Evolutionary conservation across 2,329 filamentous ascomycete species (phyloP).

Genomic region (Sclerotinia borealis): DNA sequence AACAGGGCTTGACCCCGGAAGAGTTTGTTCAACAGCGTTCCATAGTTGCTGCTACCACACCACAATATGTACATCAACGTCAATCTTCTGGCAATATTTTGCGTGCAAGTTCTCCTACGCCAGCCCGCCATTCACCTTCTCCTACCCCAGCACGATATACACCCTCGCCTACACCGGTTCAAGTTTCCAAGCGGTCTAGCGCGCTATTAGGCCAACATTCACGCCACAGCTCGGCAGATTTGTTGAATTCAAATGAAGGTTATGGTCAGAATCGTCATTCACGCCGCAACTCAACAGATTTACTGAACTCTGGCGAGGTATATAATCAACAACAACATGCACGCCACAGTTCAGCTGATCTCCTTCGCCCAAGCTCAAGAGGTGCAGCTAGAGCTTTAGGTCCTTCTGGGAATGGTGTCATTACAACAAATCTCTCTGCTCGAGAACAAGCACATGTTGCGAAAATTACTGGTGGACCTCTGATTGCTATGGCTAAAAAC

Average conservation of each 20-base stretch:
- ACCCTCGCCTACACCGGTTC: slow-evolving; percentile 37
- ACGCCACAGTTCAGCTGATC: slow-evolving; percentile 42
- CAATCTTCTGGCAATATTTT: slow-evolving; percentile 46
- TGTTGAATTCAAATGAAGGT: not conserved
- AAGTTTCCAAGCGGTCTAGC: slow-evolving; percentile 40
- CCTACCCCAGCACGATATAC: not conserved
- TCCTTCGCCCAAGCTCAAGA: slow-evolving; percentile 52
- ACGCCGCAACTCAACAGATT: not conserved
- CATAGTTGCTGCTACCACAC: slow-evolving; percentile 47
- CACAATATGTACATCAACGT: slow-evolving; percentile 55
- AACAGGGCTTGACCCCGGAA: slow-evolving; percentile 59
- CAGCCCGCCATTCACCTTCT: slow-evolving; percentile 35
- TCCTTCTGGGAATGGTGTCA: slow-evolving; percentile 36
- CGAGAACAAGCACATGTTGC: slow-evolving; percentile 87
- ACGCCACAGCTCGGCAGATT: slow-evolving; percentile 36
- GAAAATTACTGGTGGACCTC: slow-evolving; percentile 68
- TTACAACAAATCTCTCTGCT: slow-evolving; percentile 64
- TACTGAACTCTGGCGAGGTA: slow-evolving; percentile 36
- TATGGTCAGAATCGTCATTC: not conserved
- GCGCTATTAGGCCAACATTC: slow-evolving; percentile 34
- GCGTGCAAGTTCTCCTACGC: slow-evolving; percentile 39
- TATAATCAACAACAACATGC: slow-evolving; percentile 34
- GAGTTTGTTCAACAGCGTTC: slow-evolving; percentile 79
- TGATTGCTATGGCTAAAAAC: slow-evolving; percentile 54
- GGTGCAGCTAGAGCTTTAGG: slow-evolving; percentile 42